Base-by-base conservation (phyloP, 345 rosid genomes). In the Chamaenerion angustifolium region DNA sequence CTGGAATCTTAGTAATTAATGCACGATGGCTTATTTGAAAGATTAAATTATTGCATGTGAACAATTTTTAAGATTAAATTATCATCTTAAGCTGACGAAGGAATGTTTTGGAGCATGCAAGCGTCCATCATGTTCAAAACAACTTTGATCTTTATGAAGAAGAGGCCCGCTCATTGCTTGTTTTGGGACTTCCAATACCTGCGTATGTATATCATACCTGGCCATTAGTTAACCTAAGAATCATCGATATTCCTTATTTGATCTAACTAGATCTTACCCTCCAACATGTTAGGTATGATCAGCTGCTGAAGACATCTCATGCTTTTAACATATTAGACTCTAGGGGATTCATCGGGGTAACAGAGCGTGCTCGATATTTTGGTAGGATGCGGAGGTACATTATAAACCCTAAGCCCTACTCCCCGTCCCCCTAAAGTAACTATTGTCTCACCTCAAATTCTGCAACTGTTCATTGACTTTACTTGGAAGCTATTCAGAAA, bases 331-430 rank as follows among this genome's bases (percentile, higher is more conserved):
- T 90, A 60, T 68, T 90, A 52, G 98, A 90, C 46, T 78, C 95
- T 52, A 75, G 98, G 69, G 95, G 98, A 59, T 90, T 81, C 68
- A 71, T 90, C 61, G 94, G 98, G 46, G 95, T 83, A 54, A 90
- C 98, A 42, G 95, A 86, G 62, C 98, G 95, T 67, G 95, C 98
- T 67, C 90, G 98, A 46, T 90, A 86, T 80, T 90, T 90, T 59
- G 72, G 94, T 63, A 80, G 95, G 61, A 90, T 90, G 95, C 88
- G 98, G 46, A 80, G 85, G 98, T 86, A 61, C 59, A 75, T 50
- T 68, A n/a, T n/a, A n/a, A n/a, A n/a, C n/a, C n/a, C n/a, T n/a
- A n/a, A n/a, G n/a, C n/a, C n/a, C n/a, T n/a, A n/a, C n/a, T n/a
- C n/a, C n/a, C n/a, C n/a, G n/a, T n/a, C n/a, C n/a, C n/a, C n/a